A percentile compares a stretch with the other conserved stretches of the same genome.
phyloP scores from a whole-genome alignment of 2,329 filamentous ascomycete genomes.

The Mycosphaerella arachidis region DNA sequence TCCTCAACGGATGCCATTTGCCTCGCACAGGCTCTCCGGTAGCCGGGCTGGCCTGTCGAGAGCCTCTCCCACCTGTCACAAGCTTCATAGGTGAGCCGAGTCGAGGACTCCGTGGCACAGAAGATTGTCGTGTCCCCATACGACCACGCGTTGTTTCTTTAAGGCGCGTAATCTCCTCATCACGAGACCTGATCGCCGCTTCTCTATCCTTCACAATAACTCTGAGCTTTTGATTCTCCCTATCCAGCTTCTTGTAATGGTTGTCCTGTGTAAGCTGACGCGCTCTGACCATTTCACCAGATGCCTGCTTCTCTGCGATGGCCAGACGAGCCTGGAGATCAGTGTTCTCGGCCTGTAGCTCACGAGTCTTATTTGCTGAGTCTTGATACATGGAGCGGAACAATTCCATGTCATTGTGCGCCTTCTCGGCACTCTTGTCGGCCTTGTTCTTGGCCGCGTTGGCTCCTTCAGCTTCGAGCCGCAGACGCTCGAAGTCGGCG shows the following conservation, averaged over 20 bases:
- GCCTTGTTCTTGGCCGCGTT: constrained; percentile 26
- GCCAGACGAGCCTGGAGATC: constrained; percentile 40
- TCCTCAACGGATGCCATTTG: constrained; percentile 22
- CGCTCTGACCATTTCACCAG: constrained; percentile 26
- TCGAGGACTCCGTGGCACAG: constrained; percentile 35
- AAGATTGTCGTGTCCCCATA: constrained; percentile 34
- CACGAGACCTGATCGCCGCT: constrained; percentile 27
- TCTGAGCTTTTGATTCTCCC: constrained; percentile 29
- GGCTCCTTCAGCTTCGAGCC: constrained; percentile 19
- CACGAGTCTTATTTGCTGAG: constrained; percentile 47
- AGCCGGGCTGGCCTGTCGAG: constrained; percentile 31
- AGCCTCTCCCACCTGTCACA: constrained; percentile 17
- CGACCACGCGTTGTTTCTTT: constrained; percentile 32
- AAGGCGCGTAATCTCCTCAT: constrained; percentile 33
- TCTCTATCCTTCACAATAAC: constrained; percentile 26
- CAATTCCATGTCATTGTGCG: constrained; percentile 53
- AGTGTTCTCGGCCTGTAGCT: constrained; percentile 46
- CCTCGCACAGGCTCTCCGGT: constrained; percentile 17
- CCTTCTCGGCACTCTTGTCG: constrained; percentile 29
- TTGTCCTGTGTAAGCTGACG: constrained; percentile 24
- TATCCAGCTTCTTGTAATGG: constrained; percentile 18
- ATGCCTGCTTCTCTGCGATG: constrained; percentile 23
- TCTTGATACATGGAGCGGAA: constrained; percentile 56
- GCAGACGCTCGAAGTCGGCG: constrained; percentile 29
- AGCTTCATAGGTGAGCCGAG: constrained; percentile 30